Evolutionary conservation across 176 grass and related monocot species (phyloP), one percentile per base, ranked within the genome.

Genomic region (Guadua angustifolia): DNA sequence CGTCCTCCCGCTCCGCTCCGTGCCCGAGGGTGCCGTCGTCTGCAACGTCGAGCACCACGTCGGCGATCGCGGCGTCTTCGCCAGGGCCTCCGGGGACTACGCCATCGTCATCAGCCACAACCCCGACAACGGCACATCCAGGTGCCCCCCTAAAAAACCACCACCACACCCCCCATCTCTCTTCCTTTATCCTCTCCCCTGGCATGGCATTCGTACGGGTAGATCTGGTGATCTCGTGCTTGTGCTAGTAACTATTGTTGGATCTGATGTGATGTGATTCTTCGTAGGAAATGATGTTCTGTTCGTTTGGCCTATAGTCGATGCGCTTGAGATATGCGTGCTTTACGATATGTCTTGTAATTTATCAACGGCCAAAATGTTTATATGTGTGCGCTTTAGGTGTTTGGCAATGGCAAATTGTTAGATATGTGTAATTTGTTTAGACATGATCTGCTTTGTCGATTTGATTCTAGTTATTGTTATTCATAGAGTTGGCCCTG

Each of bases 41-140:
- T 97, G 95, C 84, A 97, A 97, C 79, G 95, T 97, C 6, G 95
- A 97, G 86, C 92, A 97, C 82, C 95, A 94, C 26, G 92, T 97
- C 16, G 95, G 95, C 1, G 95, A 97, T 74, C 95, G 95, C 3
- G 95, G 95, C 3, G 95, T 91, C 16, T 89, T 97, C 7, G 92
- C 95, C 40, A 88, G 95, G 69, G 53, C 56, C 8, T 97, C 95
- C 1, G 95, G 95, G 0, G 92, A 97, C 56, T 97, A 97, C 69
- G 95, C 95, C 44, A 91, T 97, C 68, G 95, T 97, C 26, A 97
- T 97, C 88, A 89, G 86, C 56, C 95, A 97, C 84, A 97, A 97
- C 86, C 92, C 92, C 0, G 95, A 97, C 72, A 97, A 97, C 74
- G 95, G 95, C 33, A 97, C 95, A 12, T 88, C 90, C 25, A 94